Evolutionary conservation across 495 filamentous ascomycete species (phyloP).

Genomic region (Penicillium atrosanguineum): DNA sequence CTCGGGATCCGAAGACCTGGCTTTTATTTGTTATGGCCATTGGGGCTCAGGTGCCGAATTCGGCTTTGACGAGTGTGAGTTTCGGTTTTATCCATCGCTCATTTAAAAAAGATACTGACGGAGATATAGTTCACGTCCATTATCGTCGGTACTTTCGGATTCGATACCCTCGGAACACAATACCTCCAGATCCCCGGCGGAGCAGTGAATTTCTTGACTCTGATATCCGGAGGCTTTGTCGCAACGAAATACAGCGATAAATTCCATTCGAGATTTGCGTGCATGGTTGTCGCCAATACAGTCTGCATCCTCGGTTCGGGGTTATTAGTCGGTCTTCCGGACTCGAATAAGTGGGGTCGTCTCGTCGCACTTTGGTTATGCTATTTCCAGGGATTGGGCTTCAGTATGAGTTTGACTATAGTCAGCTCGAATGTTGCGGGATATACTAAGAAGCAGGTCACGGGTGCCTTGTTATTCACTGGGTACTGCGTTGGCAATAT

Average conservation of each 20-base stretch:
- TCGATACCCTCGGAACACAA: constrained; percentile 53
- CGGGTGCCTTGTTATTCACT: constrained; percentile 48
- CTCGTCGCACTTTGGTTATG: constrained; percentile 52
- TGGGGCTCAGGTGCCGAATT: constrained; percentile 35
- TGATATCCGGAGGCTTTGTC: constrained; percentile 35
- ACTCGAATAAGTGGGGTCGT: constrained; percentile 51
- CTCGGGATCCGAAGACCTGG: constrained; percentile 48
- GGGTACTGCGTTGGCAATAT: constrained; percentile 41
- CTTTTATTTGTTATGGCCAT: constrained; percentile 40
- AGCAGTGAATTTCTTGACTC: constrained; percentile 39
- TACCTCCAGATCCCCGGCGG: constrained; percentile 53
- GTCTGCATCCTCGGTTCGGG: constrained; percentile 57
- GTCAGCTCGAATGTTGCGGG: constrained; percentile 50
- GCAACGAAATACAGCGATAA: constrained; percentile 36
- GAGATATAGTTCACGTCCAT: constrained; percentile 40
- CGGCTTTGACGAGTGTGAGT: constrained; percentile 39
- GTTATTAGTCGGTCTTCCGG: constrained; percentile 49
- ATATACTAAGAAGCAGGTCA: constrained; percentile 56
- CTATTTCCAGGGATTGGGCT: constrained; percentile 51
- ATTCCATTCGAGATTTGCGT: constrained; percentile 30
- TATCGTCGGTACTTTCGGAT: constrained; percentile 51
- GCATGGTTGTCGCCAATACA: constrained; percentile 42
- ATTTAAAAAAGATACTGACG: background rate
- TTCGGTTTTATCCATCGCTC: constrained; percentile 2
- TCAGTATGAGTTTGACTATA: constrained; percentile 48